Conservation (phyloP, 116 monocot species). For the Thalassia testudinum region DNA sequence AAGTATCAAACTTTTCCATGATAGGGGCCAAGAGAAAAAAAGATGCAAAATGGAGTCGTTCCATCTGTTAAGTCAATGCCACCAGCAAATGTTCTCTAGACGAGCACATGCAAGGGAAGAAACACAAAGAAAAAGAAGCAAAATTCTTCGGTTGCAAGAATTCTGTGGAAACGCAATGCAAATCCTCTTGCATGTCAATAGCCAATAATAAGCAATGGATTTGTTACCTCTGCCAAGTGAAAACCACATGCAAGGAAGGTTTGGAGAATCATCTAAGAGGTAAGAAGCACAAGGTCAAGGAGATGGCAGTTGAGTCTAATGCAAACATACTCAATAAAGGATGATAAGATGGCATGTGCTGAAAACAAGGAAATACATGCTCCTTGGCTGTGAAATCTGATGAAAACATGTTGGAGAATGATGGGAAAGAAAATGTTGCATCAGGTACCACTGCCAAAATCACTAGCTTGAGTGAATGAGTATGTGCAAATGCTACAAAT, state of each 20-base stretch:
- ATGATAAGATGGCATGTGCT: no score
- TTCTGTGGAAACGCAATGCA: neutral
- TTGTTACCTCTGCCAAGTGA: constrained; percentile 1
- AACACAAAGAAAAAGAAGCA: constrained; percentile 6
- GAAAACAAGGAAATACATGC: no score
- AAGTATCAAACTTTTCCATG: no score
- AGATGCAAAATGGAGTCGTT: constrained; percentile 1
- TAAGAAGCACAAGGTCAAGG: no score
- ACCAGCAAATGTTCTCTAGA: constrained; percentile 2
- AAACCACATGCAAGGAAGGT: no score
- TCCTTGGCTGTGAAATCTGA: no score
- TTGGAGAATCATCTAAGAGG: no score
- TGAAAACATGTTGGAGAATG: no score
- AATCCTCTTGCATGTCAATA: neutral
- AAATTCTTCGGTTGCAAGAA: neutral
- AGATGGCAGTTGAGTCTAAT: no score
- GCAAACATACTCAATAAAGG: no score
- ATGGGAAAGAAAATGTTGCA: neutral
- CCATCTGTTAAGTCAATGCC: constrained; percentile 2
- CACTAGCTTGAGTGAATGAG: neutral
- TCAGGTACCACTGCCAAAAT: no score
- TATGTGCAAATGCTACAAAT: neutral
- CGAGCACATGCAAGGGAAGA: constrained; percentile 6
- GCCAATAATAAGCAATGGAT: neutral
- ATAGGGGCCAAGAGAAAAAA: no score